Conservation (phyloP, 202 grass and related monocot genomes). For the Zoysia matrella region DNA sequence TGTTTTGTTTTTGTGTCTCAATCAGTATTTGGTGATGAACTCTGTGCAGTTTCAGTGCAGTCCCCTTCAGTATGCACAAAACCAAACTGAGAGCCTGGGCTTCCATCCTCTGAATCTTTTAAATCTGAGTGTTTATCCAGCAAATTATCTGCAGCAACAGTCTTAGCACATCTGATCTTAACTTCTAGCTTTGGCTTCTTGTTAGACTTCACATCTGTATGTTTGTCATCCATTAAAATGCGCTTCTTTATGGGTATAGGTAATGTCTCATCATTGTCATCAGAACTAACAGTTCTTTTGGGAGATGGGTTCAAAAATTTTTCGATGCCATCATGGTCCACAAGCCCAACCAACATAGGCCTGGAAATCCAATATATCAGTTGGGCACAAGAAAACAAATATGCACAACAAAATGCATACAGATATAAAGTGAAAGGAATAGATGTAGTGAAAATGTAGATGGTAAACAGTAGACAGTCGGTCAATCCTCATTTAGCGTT, state of each 20-base stretch:
- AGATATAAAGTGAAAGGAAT: not conserved
- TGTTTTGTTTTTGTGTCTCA: slow-evolving; percentile 32
- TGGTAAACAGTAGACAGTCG: no score
- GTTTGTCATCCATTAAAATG: slow-evolving; percentile 39
- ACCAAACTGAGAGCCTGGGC: slow-evolving; percentile 28
- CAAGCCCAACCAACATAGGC: slow-evolving; percentile 61
- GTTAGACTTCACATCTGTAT: slow-evolving; percentile 27
- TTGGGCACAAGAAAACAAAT: slow-evolving; percentile 15
- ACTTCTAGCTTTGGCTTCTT: slow-evolving; percentile 74
- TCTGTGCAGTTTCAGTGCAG: slow-evolving; percentile 13
- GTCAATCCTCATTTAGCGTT: no score
- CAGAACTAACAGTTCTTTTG: slow-evolving; percentile 44
- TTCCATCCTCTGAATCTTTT: slow-evolving; percentile 31
- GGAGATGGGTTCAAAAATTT: slow-evolving; percentile 57
- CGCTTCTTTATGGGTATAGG: slow-evolving; percentile 44
- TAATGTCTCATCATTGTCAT: slow-evolving; percentile 53
- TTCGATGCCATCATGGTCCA: slow-evolving; percentile 52
- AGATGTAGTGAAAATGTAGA: no score
- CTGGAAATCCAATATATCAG: slow-evolving; percentile 49
- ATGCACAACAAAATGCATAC: slow-evolving; percentile 14
- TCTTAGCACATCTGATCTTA: slow-evolving; percentile 45
- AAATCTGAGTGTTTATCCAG: not conserved
- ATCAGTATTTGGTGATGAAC: slow-evolving; percentile 18
- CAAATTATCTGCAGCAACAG: slow-evolving; percentile 14
- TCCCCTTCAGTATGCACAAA: slow-evolving; percentile 30